phyloP scores from a whole-genome alignment of 768 basidiomycete species.

The Kwoniella shandongensis region DNA sequence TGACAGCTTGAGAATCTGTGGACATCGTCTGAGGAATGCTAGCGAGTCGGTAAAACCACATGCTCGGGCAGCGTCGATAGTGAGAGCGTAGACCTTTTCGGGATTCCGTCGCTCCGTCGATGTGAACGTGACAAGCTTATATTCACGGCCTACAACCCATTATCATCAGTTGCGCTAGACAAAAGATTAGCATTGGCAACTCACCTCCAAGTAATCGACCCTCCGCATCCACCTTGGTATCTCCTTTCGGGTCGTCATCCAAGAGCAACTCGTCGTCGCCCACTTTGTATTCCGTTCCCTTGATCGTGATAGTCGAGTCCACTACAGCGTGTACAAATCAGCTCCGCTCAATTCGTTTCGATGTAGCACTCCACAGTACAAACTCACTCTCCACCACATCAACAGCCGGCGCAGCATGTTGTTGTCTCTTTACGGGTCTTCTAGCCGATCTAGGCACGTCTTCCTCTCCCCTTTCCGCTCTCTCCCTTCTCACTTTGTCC shows the following conservation, averaged over 20 bases:
- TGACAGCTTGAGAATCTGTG: constrained; percentile 83
- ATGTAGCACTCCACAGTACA: background rate
- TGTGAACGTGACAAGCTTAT: constrained; percentile 86
- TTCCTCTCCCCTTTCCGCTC: constrained; percentile 51
- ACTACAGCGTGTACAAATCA: constrained; percentile 14
- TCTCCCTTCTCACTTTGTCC: constrained; percentile 54
- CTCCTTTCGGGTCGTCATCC: constrained; percentile 78
- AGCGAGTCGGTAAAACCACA: constrained; percentile 95
- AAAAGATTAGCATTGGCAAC: constrained; percentile 37
- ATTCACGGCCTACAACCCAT: constrained; percentile 68
- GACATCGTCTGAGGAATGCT: constrained; percentile 95
- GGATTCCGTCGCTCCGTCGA: constrained; percentile 76
- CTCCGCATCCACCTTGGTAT: constrained; percentile 82
- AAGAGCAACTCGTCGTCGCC: constrained; percentile 88
- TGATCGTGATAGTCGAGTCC: constrained; percentile 55
- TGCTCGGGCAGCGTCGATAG: constrained; percentile 93
- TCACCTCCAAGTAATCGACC: constrained; percentile 82
- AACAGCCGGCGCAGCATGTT: constrained; percentile 15
- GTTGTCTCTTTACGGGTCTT: constrained; percentile 22
- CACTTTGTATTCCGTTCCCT: constrained; percentile 71
- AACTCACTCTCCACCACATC: constrained; percentile 19
- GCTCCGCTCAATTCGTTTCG: background rate
- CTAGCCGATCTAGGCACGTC: constrained; percentile 31
- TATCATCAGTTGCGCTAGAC: constrained; percentile 8
- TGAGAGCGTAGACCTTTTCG: constrained; percentile 84